Evolutionary conservation across 495 filamentous ascomycete genomes (phyloP).

Genomic region (Collariella sp.): DNA sequence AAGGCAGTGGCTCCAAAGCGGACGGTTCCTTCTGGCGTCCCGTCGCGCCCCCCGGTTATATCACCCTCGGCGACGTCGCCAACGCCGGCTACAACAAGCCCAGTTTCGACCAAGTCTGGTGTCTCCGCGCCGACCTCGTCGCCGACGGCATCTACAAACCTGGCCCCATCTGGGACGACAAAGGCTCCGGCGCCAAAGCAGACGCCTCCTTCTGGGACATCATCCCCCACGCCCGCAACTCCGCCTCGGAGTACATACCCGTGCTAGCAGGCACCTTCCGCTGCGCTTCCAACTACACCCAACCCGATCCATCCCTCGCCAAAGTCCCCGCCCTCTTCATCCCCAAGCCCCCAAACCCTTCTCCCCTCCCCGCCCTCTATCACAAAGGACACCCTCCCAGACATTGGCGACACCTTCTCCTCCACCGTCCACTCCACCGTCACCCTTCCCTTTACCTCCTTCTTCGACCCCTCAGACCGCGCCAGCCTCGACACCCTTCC

Average conservation of each 20-base stretch:
- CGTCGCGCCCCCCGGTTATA: not conserved
- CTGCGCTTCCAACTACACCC: not conserved
- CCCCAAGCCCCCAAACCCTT: not conserved
- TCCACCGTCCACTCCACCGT: not conserved
- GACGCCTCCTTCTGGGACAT: constrained; percentile 3
- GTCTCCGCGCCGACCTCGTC: constrained; percentile 3
- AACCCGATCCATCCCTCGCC: not conserved
- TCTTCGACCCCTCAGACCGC: not conserved
- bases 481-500: not conserved
- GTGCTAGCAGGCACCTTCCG: not conserved
- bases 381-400: not conserved
- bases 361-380: not conserved
- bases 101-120: not conserved
- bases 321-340: not conserved
- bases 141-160: not conserved
- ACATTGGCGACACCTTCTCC: not conserved
- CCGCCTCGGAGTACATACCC: not conserved
- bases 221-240: not conserved
- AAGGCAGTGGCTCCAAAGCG: not conserved
- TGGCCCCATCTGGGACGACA: not conserved
- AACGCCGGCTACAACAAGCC: not conserved
- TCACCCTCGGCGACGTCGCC: constrained; percentile 1
- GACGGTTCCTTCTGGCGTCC: constrained; percentile 4
- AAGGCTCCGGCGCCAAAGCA: not conserved
- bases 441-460: constrained; percentile 2